Conservation (phyloP, 352 stramenopile genomes). For the Phytophthora ohioensis region DNA sequence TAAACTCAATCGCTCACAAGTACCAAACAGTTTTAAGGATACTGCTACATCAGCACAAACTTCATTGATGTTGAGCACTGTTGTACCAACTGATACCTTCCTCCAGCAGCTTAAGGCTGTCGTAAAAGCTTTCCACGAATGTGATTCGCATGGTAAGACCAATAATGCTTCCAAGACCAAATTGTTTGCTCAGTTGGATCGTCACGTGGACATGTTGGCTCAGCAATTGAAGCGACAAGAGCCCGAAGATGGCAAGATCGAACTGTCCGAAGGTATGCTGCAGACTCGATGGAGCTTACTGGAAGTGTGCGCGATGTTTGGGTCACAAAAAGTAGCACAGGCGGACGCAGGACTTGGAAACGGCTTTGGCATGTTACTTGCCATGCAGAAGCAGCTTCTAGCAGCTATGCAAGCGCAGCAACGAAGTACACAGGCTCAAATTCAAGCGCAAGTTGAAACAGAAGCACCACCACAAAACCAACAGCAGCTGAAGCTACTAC, state of each 20-base stretch:
- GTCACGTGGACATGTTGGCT: conserved; percentile 57
- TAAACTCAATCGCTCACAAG: conserved; percentile 44
- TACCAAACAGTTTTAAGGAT: not conserved
- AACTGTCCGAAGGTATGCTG: conserved; percentile 43
- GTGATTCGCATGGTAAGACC: conserved; percentile 19
- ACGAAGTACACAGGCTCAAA: conserved; percentile 20
- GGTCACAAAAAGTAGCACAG: conserved; percentile 43
- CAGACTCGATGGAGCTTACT: conserved; percentile 62
- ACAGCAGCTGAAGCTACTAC: conserved; percentile 64
- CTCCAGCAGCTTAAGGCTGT: conserved; percentile 62
- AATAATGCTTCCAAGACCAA: conserved; percentile 31
- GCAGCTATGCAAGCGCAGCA: conserved; percentile 44
- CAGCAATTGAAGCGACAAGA: conserved; percentile 56
- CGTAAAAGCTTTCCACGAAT: conserved; percentile 58
- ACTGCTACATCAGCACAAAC: not conserved
- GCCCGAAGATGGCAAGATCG: conserved; percentile 11
- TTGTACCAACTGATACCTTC: conserved; percentile 50
- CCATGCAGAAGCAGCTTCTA: conserved; percentile 65
- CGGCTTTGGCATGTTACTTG: conserved; percentile 49
- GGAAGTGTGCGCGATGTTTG: conserved; percentile 61
- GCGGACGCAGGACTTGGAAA: conserved; percentile 45
- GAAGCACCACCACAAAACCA: conserved; percentile 35
- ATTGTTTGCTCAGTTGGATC: conserved; percentile 64
- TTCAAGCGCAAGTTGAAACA: conserved; percentile 9
- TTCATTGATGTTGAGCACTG: conserved; percentile 4